phyloP scores from a whole-genome alignment of 352 stramenopile species.

The Globisporangium alternatum region DNA sequence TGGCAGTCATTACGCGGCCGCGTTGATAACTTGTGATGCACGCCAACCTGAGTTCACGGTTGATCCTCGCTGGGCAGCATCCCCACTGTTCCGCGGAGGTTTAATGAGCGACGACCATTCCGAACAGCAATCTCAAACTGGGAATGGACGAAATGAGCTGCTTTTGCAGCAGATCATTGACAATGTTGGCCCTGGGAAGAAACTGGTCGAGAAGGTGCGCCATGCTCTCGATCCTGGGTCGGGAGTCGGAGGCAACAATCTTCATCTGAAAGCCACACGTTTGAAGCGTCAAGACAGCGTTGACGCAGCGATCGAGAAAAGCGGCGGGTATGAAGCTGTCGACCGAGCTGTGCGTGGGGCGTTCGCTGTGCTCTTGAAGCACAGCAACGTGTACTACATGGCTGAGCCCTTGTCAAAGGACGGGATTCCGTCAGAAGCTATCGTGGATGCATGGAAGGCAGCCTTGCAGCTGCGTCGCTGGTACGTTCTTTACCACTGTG shows the following conservation, averaged over 20 bases:
- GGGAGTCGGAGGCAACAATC: constrained; percentile 37
- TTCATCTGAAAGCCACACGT: constrained; percentile 53
- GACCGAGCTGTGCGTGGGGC: constrained; percentile 75
- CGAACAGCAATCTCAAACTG: not conserved
- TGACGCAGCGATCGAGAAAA: constrained; percentile 82
- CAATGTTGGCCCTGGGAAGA: constrained; percentile 70
- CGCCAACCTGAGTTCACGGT: constrained; percentile 12
- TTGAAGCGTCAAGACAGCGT: constrained; percentile 84
- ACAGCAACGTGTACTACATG: constrained; percentile 75
- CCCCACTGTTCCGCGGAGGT: constrained; percentile 53
- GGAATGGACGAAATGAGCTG: constrained; percentile 36
- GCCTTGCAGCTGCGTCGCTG: constrained; percentile 79
- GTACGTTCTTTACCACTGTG: constrained; percentile 26
- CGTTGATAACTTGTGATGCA: constrained; percentile 47
- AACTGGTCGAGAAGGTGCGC: constrained; percentile 79
- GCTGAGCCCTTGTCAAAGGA: constrained; percentile 59
- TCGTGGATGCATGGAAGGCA: constrained; percentile 73
- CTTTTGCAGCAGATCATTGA: constrained; percentile 76
- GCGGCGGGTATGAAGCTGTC: constrained; percentile 75
- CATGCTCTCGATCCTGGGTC: constrained; percentile 57
- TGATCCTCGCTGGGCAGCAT: constrained; percentile 47
- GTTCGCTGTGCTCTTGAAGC: constrained; percentile 80
- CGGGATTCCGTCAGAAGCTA: constrained; percentile 53
- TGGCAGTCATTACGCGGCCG: constrained; percentile 59
- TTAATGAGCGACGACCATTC: not conserved